Percentiles rank a stretch among this genome's conserved stretches.
phyloP scores from a whole-genome alignment of 2,329 filamentous ascomycete genomes.

The Calonectria henricotiae region DNA sequence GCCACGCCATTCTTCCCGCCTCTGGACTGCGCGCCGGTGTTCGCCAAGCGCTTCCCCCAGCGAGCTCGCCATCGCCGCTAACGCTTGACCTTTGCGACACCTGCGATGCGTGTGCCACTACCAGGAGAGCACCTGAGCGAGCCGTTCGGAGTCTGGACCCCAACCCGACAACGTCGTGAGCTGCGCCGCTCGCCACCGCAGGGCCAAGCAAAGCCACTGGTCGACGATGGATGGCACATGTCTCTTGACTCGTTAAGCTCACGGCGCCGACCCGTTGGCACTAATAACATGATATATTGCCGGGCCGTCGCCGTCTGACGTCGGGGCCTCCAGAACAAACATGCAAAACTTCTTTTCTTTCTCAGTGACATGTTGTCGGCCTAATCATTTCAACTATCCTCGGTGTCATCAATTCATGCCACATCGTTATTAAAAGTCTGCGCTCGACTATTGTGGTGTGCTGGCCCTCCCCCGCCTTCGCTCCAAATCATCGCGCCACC shows the following conservation, averaged over 20 bases:
- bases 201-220: conserved; percentile 25
- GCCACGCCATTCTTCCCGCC: conserved; percentile 12
- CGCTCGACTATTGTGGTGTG: background rate
- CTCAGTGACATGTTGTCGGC: background rate
- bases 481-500: conserved; percentile 26
- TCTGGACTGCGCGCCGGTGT: conserved; percentile 23
- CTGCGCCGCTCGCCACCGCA: conserved; percentile 24
- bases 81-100: conserved; percentile 37
- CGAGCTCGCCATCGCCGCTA: conserved; percentile 43
- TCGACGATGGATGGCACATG: conserved; percentile 23
- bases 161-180: conserved; percentile 1
- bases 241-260: conserved; percentile 13
- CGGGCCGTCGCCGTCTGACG: conserved; percentile 22
- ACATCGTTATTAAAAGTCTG: background rate
- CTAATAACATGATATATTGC: conserved; percentile 30
- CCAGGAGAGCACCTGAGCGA: conserved; percentile 23
- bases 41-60: conserved; percentile 38
- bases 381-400: background rate
- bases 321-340: conserved; percentile 2
- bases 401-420: background rate
- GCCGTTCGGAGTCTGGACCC: conserved; percentile 15
- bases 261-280: conserved; percentile 20
- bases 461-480: conserved; percentile 15
- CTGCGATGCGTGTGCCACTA: conserved; percentile 20
- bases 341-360: conserved; percentile 1